These are phyloP conservation scores for Anethum foeniculum DNA, from an alignment of 140 eudicot species.

Conservation along the genomic window DNA sequence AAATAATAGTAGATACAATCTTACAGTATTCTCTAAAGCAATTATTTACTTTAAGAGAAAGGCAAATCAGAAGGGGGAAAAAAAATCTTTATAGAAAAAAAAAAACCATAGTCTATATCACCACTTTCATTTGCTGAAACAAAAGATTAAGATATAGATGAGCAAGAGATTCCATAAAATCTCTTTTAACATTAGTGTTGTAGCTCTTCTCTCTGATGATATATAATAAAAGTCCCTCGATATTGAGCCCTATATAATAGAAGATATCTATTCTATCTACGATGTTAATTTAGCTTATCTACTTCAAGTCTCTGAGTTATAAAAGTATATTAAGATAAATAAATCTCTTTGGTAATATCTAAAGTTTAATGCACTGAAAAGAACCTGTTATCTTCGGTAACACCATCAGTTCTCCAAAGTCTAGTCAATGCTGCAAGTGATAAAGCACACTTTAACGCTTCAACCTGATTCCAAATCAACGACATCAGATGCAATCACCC, in stretches of 20 bases:
- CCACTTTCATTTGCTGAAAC: not conserved
- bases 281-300: not conserved
- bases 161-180: not conserved
- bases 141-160: not conserved
- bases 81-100: not conserved
- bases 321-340: not conserved
- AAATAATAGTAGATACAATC: not conserved
- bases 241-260: not conserved
- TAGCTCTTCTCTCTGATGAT: not conserved
- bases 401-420: slow-evolving; percentile 84
- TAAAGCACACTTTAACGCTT: slow-evolving; percentile 79
- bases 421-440: slow-evolving; percentile 78
- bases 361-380: not conserved
- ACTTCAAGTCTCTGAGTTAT: not conserved
- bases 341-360: not conserved
- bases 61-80: not conserved
- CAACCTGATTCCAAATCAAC: slow-evolving; percentile 52
- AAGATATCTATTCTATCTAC: not conserved
- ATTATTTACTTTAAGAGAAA: not conserved
- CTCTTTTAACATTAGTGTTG: not conserved
- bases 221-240: not conserved
- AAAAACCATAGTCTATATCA: not conserved
- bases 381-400: slow-evolving; percentile 93
- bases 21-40: not conserved
- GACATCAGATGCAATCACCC: slow-evolving; percentile 10